These are phyloP conservation scores for Williopsis jadinii DNA, from an alignment of 1,139 yeast species.

Conservation along the genomic window DNA sequence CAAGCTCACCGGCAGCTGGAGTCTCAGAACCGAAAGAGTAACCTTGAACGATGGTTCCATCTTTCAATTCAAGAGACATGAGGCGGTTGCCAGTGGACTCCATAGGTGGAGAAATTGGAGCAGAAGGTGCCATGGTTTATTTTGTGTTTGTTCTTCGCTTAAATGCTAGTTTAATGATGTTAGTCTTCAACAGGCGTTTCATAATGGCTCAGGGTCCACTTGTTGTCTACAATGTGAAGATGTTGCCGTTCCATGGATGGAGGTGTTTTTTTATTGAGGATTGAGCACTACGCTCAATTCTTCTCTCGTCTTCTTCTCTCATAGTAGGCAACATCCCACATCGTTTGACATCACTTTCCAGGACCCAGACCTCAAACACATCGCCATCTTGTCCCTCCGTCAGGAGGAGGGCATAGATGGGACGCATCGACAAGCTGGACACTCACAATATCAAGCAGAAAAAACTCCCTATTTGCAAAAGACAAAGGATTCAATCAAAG, in stretches of 20 bases:
- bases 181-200: neutral
- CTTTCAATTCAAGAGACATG: conserved; percentile 87
- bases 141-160: conserved; percentile 7
- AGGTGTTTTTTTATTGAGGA: too few species aligned
- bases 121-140: conserved; percentile 37
- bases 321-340: too few species aligned
- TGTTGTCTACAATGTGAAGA: too few species aligned
- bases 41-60: conserved; percentile 88
- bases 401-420: too few species aligned
- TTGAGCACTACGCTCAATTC: too few species aligned
- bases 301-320: too few species aligned
- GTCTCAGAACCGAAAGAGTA: conserved; percentile 95
- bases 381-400: too few species aligned
- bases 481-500: neutral
- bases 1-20: conserved; percentile 90
- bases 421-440: too few species aligned
- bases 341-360: too few species aligned
- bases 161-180: neutral
- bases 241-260: too few species aligned
- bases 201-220: neutral
- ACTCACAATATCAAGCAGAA: too few species aligned
- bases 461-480: neutral
- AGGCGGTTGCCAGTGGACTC: conserved; percentile 73
- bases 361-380: too few species aligned
- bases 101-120: conserved; percentile 87